Evolutionary conservation across 495 filamentous ascomycete genomes (phyloP).

Genomic region (Penicillium paradoxum): DNA sequence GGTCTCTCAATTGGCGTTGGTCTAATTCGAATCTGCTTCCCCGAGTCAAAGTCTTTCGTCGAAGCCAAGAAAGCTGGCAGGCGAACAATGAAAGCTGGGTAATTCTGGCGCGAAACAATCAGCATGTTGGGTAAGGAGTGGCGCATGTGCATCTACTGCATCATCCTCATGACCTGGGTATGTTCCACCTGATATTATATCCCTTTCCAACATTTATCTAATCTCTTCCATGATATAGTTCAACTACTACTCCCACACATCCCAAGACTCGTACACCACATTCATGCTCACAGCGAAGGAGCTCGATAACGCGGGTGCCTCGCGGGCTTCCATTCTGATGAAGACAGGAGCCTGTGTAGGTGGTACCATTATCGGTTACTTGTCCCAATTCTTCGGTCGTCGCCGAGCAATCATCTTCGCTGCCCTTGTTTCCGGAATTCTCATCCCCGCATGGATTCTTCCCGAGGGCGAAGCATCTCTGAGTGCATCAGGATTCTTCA

Average conservation of each 20-base stretch:
- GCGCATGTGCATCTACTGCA: conserved; percentile 64
- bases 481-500: conserved; percentile 64
- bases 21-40: conserved; percentile 58
- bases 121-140: conserved; percentile 62
- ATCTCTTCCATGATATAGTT: conserved; percentile 18
- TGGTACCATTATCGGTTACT: conserved; percentile 65
- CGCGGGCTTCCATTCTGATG: conserved; percentile 67
- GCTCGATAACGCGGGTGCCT: conserved; percentile 53
- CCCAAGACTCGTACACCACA: conserved; percentile 73
- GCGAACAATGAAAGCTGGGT: conserved; percentile 38
- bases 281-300: conserved; percentile 66
- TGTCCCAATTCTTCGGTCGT: conserved; percentile 67
- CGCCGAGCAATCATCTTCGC: conserved; percentile 59
- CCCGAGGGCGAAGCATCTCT: conserved; percentile 52
- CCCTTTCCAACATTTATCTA: background rate
- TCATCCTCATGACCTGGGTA: conserved; percentile 69
- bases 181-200: conserved; percentile 17
- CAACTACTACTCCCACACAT: conserved; percentile 61
- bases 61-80: conserved; percentile 54
- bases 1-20: conserved; percentile 61
- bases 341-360: conserved; percentile 71
- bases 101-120: conserved; percentile 59
- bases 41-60: conserved; percentile 66
- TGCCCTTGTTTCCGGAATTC: conserved; percentile 48
- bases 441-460: conserved; percentile 72